phyloP scores from a whole-genome alignment of 2,329 filamentous ascomycete genomes.

The Berkeleyomyces basicola region DNA sequence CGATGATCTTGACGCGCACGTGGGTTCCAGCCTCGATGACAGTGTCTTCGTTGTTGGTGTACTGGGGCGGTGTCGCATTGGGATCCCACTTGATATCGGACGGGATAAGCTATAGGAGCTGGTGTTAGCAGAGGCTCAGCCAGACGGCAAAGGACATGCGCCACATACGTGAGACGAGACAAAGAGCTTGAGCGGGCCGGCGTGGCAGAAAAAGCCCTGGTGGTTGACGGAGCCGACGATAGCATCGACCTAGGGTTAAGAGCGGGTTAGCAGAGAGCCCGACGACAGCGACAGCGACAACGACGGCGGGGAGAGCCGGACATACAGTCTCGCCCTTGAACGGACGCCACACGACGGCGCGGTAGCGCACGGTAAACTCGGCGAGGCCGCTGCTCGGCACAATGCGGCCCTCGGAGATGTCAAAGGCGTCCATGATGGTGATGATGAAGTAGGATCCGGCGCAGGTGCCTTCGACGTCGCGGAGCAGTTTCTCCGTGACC shows the following conservation, averaged over 20 bases:
- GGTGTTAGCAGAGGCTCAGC: constrained; percentile 16
- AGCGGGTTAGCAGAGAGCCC: not conserved
- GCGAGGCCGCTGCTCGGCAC: constrained; percentile 81
- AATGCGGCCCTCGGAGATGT: constrained; percentile 85
- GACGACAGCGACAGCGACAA: not conserved
- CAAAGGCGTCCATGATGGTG: constrained; percentile 90
- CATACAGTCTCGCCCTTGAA: constrained; percentile 96
- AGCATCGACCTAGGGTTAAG: constrained; percentile 58
- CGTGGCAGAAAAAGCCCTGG: constrained; percentile 78
- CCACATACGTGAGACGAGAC: constrained; percentile 62
- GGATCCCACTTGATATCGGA: constrained; percentile 85
- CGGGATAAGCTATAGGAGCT: constrained; percentile 57
- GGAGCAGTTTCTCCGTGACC: constrained; percentile 73
- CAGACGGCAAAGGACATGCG: not conserved
- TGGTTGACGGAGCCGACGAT: constrained; percentile 83
- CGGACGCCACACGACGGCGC: constrained; percentile 91
- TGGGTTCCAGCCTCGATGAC: constrained; percentile 89
- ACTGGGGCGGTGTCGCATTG: constrained; percentile 91
- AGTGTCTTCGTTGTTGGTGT: constrained; percentile 86
- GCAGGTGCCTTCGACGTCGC: constrained; percentile 89
- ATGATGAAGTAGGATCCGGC: constrained; percentile 96
- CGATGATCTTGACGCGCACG: constrained; percentile 85
- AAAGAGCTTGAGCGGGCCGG: constrained; percentile 62
- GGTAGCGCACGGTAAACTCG: constrained; percentile 88
- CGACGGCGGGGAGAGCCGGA: not conserved